Evolutionary conservation across 2,329 filamentous ascomycete species (phyloP).

Genomic region (Aspergillus tanneri): DNA sequence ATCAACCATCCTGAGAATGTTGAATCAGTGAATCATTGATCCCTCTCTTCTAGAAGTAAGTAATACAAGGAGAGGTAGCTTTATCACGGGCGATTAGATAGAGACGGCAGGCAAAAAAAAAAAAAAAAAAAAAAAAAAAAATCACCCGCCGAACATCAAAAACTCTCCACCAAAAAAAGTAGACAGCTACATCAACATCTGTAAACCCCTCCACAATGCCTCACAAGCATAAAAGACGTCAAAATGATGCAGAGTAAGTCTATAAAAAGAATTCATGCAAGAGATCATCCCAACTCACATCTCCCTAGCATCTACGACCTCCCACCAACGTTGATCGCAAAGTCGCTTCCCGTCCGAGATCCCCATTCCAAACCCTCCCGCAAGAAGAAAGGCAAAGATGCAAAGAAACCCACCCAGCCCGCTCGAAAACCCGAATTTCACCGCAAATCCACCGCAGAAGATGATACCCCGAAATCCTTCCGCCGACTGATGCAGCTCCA

Average conservation of each 20-base stretch:
- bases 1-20: no score
- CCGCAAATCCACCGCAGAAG: conserved; percentile 44
- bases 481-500: conserved; percentile 77
- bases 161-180: background rate
- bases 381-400: conserved; percentile 35
- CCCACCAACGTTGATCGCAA: conserved; percentile 60
- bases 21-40: no score
- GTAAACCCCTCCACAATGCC: conserved; percentile 58
- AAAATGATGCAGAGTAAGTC: conserved; percentile 39
- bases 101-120: no score
- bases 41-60: no score
- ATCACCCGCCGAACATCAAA: background rate
- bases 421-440: conserved; percentile 21
- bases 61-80: no score
- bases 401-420: conserved; percentile 52
- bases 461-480: conserved; percentile 89
- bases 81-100: conserved; percentile 14
- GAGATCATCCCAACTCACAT: conserved; percentile 23
- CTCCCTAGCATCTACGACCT: conserved; percentile 52
- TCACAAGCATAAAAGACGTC: conserved; percentile 75
- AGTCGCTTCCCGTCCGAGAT: conserved; percentile 58
- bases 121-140: conserved; percentile 7
- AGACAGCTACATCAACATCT: conserved; percentile 1
- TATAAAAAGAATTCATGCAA: background rate
- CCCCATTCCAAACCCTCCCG: conserved; percentile 39